These are phyloP conservation scores for Clausena lansium DNA, from an alignment of 345 rosid genomes.

Conservation along the genomic window DNA sequence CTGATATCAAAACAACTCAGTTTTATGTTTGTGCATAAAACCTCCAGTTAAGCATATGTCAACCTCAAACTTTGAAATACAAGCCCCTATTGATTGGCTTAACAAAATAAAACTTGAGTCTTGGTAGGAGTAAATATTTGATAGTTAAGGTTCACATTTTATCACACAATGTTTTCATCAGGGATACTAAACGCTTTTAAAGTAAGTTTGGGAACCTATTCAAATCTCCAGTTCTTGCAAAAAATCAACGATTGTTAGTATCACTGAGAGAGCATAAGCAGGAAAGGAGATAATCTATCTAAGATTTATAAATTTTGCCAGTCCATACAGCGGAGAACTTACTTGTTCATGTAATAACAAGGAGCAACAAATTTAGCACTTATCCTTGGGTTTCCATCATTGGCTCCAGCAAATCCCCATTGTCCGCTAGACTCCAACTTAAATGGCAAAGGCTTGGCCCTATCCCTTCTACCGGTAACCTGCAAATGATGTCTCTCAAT, in stretches of 20 bases:
- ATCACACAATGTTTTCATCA: background rate
- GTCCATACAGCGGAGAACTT: slow-evolving; percentile 15
- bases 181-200: background rate
- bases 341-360: slow-evolving; percentile 87
- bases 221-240: background rate
- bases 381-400: slow-evolving; percentile 79
- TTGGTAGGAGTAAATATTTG: background rate
- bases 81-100: background rate
- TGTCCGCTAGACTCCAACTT: slow-evolving; percentile 80
- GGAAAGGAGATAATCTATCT: background rate
- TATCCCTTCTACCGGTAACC: slow-evolving; percentile 98
- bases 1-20: background rate
- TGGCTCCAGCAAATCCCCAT: slow-evolving; percentile 91
- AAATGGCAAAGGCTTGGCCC: slow-evolving; percentile 92
- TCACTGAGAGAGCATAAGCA: background rate
- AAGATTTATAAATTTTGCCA: slow-evolving; percentile 1
- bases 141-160: background rate
- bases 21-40: background rate
- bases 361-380: slow-evolving; percentile 87
- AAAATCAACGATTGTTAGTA: background rate
- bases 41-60: background rate
- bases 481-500: slow-evolving; percentile 24
- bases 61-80: slow-evolving; percentile 3
- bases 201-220: background rate
- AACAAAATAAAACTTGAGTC: background rate